Evolutionary conservation across 2,329 filamentous ascomycete species (phyloP).

Genomic region (Celoporthe dispersa): DNA sequence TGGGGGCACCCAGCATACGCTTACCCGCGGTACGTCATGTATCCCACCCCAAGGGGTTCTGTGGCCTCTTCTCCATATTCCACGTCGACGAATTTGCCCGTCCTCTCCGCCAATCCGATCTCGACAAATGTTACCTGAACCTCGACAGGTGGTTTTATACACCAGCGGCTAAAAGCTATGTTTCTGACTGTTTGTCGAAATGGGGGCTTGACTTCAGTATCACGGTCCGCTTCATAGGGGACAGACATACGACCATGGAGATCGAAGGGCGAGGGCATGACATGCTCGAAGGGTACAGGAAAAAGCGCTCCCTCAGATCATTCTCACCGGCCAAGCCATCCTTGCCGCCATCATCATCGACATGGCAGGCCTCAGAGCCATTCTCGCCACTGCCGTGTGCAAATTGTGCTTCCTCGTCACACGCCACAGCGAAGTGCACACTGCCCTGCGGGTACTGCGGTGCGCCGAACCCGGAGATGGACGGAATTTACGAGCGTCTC

Average conservation of each 20-base stretch:
- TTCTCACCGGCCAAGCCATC: background rate
- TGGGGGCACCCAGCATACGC: too few relatives aligned
- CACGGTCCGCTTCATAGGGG: background rate
- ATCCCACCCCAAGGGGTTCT: too few relatives aligned
- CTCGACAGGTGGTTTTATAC: background rate
- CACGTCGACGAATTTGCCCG: background rate
- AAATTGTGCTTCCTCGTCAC: conserved; percentile 38
- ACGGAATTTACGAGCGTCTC: background rate
- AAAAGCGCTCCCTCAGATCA: background rate
- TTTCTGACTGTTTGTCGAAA: background rate
- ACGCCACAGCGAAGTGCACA: conserved; percentile 36
- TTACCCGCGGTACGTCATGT: background rate
- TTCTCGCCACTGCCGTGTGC: conserved; percentile 31
- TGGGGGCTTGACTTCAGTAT: background rate
- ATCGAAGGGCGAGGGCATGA: background rate
- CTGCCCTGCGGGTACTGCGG: conserved; percentile 43
- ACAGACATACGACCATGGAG: background rate
- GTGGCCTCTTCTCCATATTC: background rate
- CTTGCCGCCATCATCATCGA: background rate
- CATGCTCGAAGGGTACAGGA: too few relatives aligned
- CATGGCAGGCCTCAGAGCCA: background rate
- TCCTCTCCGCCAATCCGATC: background rate
- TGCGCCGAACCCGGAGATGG: conserved; percentile 29
- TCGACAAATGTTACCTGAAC: background rate
- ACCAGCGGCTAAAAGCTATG: background rate